Evolutionary conservation across 2,329 filamentous ascomycete genomes (phyloP).

Genomic region (Stenocarpella maydis): DNA sequence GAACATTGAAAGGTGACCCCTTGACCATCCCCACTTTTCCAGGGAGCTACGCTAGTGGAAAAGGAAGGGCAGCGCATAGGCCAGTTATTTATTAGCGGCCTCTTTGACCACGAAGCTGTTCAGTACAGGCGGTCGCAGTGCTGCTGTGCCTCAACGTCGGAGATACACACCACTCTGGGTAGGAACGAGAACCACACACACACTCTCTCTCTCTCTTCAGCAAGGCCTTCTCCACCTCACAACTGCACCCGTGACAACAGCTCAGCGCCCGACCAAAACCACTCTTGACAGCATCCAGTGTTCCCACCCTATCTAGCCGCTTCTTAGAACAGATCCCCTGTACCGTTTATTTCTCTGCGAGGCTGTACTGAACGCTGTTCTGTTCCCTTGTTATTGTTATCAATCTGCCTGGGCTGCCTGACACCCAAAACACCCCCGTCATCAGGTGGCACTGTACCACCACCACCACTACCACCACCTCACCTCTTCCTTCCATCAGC

Average conservation of each 20-base stretch:
- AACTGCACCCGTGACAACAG: slow-evolving; percentile 16
- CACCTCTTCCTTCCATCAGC: slow-evolving; percentile 4
- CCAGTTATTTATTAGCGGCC: background rate
- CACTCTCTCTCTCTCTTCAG: too few relatives aligned
- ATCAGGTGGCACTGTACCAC: slow-evolving; percentile 6
- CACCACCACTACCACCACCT: background rate
- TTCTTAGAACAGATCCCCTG: background rate
- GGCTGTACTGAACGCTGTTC: background rate
- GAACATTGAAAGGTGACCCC: background rate
- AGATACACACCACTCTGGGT: background rate
- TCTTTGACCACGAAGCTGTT: slow-evolving; percentile 3
- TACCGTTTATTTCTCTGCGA: background rate
- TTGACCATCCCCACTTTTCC: slow-evolving; percentile 2
- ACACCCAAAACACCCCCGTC: slow-evolving; percentile 2
- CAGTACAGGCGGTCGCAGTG: background rate
- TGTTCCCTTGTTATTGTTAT: background rate
- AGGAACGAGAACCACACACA: slow-evolving; percentile 16
- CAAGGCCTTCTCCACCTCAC: slow-evolving; percentile 25
- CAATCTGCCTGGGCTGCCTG: background rate
- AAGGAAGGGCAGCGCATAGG: slow-evolving; percentile 2
- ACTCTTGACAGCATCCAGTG: slow-evolving; percentile 8
- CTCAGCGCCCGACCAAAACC: slow-evolving; percentile 7
- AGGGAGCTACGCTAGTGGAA: too few relatives aligned
- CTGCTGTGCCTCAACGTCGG: slow-evolving; percentile 3
- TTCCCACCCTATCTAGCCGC: background rate